Evolutionary conservation across 2,329 filamentous ascomycete species (phyloP), one percentile per base, ranked within the genome.

Genomic region (Neofusicoccum kwambonambiense): DNA sequence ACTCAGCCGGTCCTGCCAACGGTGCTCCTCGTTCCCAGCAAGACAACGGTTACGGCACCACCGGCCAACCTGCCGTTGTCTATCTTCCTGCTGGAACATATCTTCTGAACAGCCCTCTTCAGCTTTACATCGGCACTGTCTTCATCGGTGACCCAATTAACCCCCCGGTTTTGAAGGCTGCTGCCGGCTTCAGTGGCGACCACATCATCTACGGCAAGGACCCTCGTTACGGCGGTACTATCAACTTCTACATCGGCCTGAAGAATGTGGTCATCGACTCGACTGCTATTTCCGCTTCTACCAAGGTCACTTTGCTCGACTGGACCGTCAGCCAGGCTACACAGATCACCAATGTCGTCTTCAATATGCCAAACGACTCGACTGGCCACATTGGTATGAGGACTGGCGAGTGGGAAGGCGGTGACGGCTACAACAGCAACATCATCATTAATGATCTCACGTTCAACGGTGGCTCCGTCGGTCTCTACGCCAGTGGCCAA

Each of bases 371-470:
- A 1, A 67, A 45, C 13, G 13, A 66, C 27, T 68, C 65, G 34
- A 74, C 72, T n/a, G 70, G 71, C 12, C 78, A 80, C 54, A 69
- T 73, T 4, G 78, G 77, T 1, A 67, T 80, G 65, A 75, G 74
- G 31, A 70, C 78, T 41, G 75, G 76, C 9, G 76, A 75, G 31
- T 75, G 73, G 2, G 71, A 37, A 3, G 68, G 69, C 1, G 68
- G 64, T 13, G 62, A 73, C 2, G 61, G 62, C 1, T 64, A 61
- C 22, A 66, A 70, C 70, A n/a, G 76, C 72, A 37, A 76, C 75
- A 51, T 65, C 54, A 61, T 65, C 27, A 60, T 65, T 37, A 65
- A 65, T 12, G 54, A 65, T 22, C 27, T 65, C 31, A 41, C 37
- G 2, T 65, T 65, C 34, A 49, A 65, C 17, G 63, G 63, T 1